A percentile compares a stretch with the other conserved stretches of the same genome.
Evolutionary conservation across 2,329 filamentous ascomycete genomes (phyloP).

Genomic region (Cadophora sp.): DNA sequence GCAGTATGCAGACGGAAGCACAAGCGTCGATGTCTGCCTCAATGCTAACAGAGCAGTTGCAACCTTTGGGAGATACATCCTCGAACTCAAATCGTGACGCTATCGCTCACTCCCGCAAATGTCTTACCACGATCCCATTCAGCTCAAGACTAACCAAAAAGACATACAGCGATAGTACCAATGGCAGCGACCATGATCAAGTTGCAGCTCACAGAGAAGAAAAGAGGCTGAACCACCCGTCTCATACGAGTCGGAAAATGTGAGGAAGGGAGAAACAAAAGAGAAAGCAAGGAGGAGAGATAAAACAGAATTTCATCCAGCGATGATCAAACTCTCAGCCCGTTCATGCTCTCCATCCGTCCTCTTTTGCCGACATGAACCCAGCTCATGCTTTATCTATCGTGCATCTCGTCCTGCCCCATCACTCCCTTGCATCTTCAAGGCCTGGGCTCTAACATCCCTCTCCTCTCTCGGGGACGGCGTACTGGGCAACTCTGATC

Average conservation of each 20-base stretch:
- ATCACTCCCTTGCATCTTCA: neutral
- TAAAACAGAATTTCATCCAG: neutral
- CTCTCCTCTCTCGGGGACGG: constrained; percentile 14
- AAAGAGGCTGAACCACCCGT: neutral
- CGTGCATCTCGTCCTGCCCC: neutral
- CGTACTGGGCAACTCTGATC: constrained; percentile 8
- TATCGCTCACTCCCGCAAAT: neutral
- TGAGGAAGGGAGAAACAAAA: neutral
- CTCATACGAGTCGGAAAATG: constrained; percentile 2
- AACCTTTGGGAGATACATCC: constrained; percentile 36
- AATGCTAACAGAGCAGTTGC: constrained; percentile 30
- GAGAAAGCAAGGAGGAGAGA: neutral
- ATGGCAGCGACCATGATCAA: neutral
- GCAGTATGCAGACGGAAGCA: constrained; percentile 36
- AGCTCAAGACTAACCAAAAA: neutral
- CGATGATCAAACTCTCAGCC: neutral
- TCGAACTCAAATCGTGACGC: neutral
- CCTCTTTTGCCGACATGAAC: constrained; percentile 18
- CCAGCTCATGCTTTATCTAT: constrained; percentile 18
- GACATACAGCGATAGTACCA: neutral
- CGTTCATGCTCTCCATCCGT: constrained; percentile 18
- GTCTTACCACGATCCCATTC: neutral
- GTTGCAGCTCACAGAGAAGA: neutral
- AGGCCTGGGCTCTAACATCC: constrained; percentile 8
- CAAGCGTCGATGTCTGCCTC: constrained; percentile 25